Base-by-base conservation (phyloP, 768 basidiomycete genomes). In the Pleurotus tuber-regium region DNA sequence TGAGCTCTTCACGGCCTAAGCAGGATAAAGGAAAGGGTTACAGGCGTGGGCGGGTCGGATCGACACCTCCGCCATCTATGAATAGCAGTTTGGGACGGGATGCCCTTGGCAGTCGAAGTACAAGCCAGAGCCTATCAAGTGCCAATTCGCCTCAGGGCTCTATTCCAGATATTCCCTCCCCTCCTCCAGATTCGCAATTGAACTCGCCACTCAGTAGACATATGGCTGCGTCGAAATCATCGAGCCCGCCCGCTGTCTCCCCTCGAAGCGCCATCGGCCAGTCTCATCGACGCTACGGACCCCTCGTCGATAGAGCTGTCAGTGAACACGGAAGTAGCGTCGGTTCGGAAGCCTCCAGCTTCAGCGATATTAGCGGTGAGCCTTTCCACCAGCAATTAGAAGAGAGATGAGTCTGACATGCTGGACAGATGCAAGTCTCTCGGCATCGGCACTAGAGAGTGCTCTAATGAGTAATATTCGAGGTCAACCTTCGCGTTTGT, bases 351-450 rank as follows among this genome's bases (percentile, higher is more conserved):
- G 80, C 89, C 0, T 91, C 89, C 4, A 80, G 91, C 64, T 91
- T 92, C 59, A 92, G 90, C 61, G 91, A 93, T 61, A 61, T 92
- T 38, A 93, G 91, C 59, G 90, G 91, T 90, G 59, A 61, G 80
- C 68, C 24, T 46, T 12, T 9, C 10, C 9, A 33, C 39, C 26
- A 19, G 4, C 19, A 10, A 24, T 35, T 2, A n/a, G n/a, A n/a
- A n/a, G n/a, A n/a, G n/a, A 44, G 18, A 46, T 14, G 11, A 41
- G 14, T 24, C 26, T 51, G 1, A 59, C 4, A 30, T 50, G 55
- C 24, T 48, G 9, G 43, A 1, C 56, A 88, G 87, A 89, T 58
- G 78, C 82, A 9, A 89, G 87, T 63, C 65, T 92, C 31, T 90
- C 89, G 14, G 81, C 81, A 5, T 91, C 89, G 33, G 89, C 85